Conservation (phyloP, 257 asterid genomes). For the Dorcoceras hygrometricum region DNA sequence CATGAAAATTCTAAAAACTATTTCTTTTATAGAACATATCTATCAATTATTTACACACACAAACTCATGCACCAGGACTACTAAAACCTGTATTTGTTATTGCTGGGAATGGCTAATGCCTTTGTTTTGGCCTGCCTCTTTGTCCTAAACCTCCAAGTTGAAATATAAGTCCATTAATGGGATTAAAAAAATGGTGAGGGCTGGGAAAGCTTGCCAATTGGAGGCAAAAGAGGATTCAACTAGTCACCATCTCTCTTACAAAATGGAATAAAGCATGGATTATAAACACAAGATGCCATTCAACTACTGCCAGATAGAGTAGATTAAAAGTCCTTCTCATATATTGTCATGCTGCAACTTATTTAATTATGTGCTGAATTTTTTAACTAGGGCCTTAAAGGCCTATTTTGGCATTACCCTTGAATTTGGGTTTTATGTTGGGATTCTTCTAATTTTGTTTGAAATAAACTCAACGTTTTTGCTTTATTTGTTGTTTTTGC, state of each 20-base stretch:
- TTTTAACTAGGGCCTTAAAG: slow-evolving; percentile 25
- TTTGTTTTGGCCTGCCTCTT: neutral
- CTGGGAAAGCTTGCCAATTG: slow-evolving; percentile 52
- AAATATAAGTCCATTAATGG: slow-evolving; percentile 16
- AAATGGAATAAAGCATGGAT: neutral
- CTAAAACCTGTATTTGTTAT: no score
- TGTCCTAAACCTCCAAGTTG: neutral
- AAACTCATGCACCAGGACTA: no score
- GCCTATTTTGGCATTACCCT: slow-evolving; percentile 28
- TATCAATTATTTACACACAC: neutral
- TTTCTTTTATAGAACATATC: neutral
- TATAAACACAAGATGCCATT: slow-evolving; percentile 18
- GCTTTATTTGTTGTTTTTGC: no score
- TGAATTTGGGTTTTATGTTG: slow-evolving; percentile 21
- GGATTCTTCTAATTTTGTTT: neutral
- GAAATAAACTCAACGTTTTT: neutral
- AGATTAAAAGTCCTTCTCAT: slow-evolving; percentile 2
- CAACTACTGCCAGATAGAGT: neutral
- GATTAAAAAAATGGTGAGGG: slow-evolving; percentile 19
- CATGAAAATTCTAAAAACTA: neutral
- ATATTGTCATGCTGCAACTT: neutral
- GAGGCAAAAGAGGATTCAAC: slow-evolving; percentile 36
- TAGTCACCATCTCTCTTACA: neutral
- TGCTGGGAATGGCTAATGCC: neutral
- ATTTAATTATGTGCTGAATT: neutral